phyloP scores from a whole-genome alignment of 2,329 filamentous ascomycete genomes.

The Cylindrodendrum hubeiense region DNA sequence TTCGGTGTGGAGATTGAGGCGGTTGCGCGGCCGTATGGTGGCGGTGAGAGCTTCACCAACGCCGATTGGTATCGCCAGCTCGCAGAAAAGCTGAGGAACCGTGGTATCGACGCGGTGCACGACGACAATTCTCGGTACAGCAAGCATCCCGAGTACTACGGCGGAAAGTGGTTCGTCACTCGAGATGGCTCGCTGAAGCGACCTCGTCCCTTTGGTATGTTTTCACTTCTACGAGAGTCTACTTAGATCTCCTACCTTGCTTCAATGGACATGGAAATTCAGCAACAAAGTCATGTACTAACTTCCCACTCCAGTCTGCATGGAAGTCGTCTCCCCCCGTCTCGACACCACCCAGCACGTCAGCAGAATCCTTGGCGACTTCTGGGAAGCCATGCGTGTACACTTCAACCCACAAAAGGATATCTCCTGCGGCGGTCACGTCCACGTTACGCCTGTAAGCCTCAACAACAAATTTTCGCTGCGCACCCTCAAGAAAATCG shows the following conservation, averaged over 20 bases:
- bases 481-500: conserved; percentile 51
- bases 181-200: conserved; percentile 55
- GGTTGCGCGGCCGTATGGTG: conserved; percentile 53
- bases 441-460: conserved; percentile 54
- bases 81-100: conserved; percentile 53
- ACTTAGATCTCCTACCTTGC: background rate
- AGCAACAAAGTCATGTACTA: background rate
- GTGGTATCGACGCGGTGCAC: conserved; percentile 52
- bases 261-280: background rate
- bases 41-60: conserved; percentile 51
- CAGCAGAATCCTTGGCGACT: conserved; percentile 51
- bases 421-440: conserved; percentile 53
- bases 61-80: conserved; percentile 56
- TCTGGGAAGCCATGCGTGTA: conserved; percentile 57
- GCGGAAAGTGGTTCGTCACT: conserved; percentile 57
- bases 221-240: background rate
- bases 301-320: conserved; percentile 47
- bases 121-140: conserved; percentile 54
- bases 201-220: conserved; percentile 51
- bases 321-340: conserved; percentile 56
- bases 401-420: conserved; percentile 54
- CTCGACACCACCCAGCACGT: conserved; percentile 51
- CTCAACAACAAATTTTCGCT: conserved; percentile 51
- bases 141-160: conserved; percentile 57
- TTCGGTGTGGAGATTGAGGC: conserved; percentile 56